Percentiles rank a stretch among this genome's conserved stretches.
phyloP scores from a whole-genome alignment of 805 yeast genomes.

The Metschnikowia continentalis region DNA sequence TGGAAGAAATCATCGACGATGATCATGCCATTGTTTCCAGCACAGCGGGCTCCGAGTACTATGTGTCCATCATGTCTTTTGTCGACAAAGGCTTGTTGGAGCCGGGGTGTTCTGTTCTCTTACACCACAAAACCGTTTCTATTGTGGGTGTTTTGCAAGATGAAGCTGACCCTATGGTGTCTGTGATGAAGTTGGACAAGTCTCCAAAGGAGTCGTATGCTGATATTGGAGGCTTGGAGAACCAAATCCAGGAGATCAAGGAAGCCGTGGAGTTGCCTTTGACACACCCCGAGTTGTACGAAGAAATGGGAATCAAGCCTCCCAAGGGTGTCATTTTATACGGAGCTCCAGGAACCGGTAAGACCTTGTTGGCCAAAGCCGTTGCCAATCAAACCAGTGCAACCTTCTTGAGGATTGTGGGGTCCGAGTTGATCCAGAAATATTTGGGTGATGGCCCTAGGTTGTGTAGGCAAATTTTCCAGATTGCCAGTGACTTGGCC shows the following conservation, averaged over 20 bases:
- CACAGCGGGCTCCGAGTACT: constrained; percentile 94
- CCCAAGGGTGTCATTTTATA: constrained; percentile 96
- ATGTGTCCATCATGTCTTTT: constrained; percentile 91
- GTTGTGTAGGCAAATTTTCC: constrained; percentile 88
- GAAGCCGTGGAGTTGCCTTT: constrained; percentile 95
- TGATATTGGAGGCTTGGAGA: constrained; percentile 94
- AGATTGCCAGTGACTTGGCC: constrained; percentile 94
- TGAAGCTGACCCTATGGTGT: constrained; percentile 96
- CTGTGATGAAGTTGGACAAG: constrained; percentile 96
- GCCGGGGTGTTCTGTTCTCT: constrained; percentile 93
- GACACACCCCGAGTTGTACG: constrained; percentile 94
- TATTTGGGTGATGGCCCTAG: constrained; percentile 98
- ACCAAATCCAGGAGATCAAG: constrained; percentile 95
- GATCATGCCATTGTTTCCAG: constrained; percentile 98
- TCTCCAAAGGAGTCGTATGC: constrained; percentile 96
- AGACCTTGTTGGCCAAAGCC: constrained; percentile 91
- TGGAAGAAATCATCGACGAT: constrained; percentile 96
- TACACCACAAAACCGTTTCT: constrained; percentile 93
- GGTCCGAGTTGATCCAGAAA: constrained; percentile 94
- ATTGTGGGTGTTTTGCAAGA: constrained; percentile 98
- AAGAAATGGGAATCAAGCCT: constrained; percentile 98
- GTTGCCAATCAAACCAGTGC: constrained; percentile 98
- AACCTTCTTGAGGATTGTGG: constrained; percentile 92
- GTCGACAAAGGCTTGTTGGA: constrained; percentile 94
- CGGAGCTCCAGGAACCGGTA: constrained; percentile 98